Conservation (phyloP, 2,329 filamentous ascomycete species). For the Beauveria sp. region DNA sequence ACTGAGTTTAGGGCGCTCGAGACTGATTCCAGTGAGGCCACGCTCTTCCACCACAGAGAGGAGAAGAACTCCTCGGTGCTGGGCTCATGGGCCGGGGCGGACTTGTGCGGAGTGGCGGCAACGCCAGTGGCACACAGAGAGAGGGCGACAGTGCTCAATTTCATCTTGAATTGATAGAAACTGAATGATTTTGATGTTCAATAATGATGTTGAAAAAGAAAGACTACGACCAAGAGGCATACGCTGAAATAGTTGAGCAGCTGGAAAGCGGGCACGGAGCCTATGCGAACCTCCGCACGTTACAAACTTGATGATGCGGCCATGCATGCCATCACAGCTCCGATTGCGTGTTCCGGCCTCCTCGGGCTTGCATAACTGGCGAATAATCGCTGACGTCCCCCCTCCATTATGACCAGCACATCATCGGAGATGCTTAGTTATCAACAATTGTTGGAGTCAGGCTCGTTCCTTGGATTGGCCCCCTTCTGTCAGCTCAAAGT, state of each 20-base stretch:
- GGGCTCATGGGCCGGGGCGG: neutral
- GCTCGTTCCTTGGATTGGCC: neutral
- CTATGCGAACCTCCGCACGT: neutral
- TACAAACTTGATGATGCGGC: constrained; percentile 6
- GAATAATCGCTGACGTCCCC: neutral
- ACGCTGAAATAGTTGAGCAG: neutral
- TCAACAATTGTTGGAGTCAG: neutral
- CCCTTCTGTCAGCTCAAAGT: neutral
- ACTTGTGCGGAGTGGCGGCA: neutral
- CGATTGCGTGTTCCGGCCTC: neutral
- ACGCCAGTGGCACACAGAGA: constrained; percentile 2
- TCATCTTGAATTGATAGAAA: neutral
- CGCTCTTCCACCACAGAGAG: neutral
- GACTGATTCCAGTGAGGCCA: neutral
- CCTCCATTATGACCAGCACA: neutral
- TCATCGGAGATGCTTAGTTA: neutral
- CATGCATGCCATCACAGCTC: constrained; percentile 1
- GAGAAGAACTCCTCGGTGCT: neutral
- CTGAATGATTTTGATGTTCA: neutral
- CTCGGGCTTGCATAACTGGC: neutral
- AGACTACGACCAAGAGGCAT: neutral
- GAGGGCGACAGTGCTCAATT: neutral
- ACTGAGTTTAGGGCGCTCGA: neutral
- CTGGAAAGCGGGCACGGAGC: neutral
- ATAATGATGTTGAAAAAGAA: neutral